phyloP scores from a whole-genome alignment of 2,329 filamentous ascomycete genomes.

The Stemphylium beticola region DNA sequence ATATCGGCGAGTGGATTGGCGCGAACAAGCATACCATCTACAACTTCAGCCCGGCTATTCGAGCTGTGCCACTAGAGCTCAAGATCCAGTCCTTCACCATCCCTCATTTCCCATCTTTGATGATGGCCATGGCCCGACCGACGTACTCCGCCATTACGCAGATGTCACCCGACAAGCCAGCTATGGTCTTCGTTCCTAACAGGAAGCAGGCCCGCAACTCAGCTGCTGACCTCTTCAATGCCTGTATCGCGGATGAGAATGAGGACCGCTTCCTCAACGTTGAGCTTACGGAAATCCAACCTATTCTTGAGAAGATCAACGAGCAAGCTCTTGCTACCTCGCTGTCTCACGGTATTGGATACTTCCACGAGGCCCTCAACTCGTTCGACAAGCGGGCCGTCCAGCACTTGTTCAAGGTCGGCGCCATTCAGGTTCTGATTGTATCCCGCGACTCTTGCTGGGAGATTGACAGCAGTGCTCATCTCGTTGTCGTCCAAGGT shows the following conservation, averaged over 20 bases:
- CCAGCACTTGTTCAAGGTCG: conserved; percentile 86
- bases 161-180: conserved; percentile 85
- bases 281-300: conserved; percentile 78
- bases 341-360: conserved; percentile 90
- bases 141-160: conserved; percentile 88
- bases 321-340: conserved; percentile 89
- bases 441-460: conserved; percentile 91
- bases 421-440: conserved; percentile 85
- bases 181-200: conserved; percentile 89
- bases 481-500: conserved; percentile 94
- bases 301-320: conserved; percentile 80
- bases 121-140: conserved; percentile 98
- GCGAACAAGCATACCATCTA: conserved; percentile 98
- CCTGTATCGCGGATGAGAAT: conserved; percentile 85
- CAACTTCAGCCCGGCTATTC: conserved; percentile 94
- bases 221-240: conserved; percentile 84
- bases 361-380: conserved; percentile 94
- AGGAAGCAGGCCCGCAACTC: conserved; percentile 91
- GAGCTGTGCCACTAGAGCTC: conserved; percentile 87
- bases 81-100: conserved; percentile 96
- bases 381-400: conserved; percentile 91
- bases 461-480: conserved; percentile 87
- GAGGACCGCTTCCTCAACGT: conserved; percentile 94
- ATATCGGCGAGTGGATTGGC: conserved; percentile 97
- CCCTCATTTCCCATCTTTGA: conserved; percentile 95